Conservation (phyloP, 768 basidiomycete genomes). For the Boletus tylopilopsis region DNA sequence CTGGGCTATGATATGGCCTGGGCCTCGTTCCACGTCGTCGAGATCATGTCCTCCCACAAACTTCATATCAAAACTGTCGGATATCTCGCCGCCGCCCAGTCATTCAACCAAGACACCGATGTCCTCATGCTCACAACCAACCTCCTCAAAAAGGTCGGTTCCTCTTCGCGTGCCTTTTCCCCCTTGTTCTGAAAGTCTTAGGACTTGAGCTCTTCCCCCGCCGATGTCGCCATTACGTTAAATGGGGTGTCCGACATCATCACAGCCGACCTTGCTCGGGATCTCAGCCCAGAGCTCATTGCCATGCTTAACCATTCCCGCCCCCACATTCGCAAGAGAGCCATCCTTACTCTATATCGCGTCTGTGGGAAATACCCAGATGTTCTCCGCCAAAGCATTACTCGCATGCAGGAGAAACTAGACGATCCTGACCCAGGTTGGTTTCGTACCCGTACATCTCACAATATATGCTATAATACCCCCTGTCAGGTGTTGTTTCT, state of each 20-base stretch:
- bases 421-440: constrained; percentile 74
- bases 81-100: constrained; percentile 89
- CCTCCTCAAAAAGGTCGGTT: constrained; percentile 81
- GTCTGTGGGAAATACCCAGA: constrained; percentile 82
- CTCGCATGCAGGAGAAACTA: constrained; percentile 72
- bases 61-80: constrained; percentile 93
- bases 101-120: constrained; percentile 92
- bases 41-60: constrained; percentile 94
- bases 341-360: constrained; percentile 80
- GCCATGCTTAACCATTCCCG: constrained; percentile 88
- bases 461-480: neutral
- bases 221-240: constrained; percentile 71
- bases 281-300: constrained; percentile 81
- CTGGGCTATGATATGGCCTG: constrained; percentile 91
- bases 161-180: neutral
- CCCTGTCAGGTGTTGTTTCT: constrained; percentile 74
- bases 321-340: constrained; percentile 84
- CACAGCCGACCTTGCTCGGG: constrained; percentile 85
- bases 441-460: neutral
- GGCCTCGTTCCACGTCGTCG: constrained; percentile 96
- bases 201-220: constrained; percentile 77
- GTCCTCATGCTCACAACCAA: constrained; percentile 98
- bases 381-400: constrained; percentile 58
- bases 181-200: constrained; percentile 29
- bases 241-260: constrained; percentile 84